A percentile compares a stretch with the other conserved stretches of the same genome.
These are phyloP conservation scores for Pseudogymnoascus sp. DNA, from an alignment of 2,329 filamentous ascomycete species.

Conservation along the genomic window DNA sequence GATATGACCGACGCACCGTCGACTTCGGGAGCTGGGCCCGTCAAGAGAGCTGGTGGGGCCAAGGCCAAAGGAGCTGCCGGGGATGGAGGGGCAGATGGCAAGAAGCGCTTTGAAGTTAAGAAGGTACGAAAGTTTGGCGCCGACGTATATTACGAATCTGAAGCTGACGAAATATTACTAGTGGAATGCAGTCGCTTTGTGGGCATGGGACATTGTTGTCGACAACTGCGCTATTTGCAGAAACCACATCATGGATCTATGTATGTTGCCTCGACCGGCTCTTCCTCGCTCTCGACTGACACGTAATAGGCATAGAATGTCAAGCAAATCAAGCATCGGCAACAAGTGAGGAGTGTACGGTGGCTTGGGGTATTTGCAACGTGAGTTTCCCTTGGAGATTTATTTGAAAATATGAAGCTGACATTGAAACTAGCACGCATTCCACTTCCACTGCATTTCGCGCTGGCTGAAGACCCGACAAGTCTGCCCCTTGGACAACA, in stretches of 20 bases:
- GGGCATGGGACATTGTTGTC: constrained; percentile 99
- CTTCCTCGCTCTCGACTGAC: constrained; percentile 16
- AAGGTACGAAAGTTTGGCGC: constrained; percentile 54
- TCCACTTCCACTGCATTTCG: constrained; percentile 99
- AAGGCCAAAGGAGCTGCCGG: constrained; percentile 37
- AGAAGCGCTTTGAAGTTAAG: constrained; percentile 98
- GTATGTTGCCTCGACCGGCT: constrained; percentile 41
- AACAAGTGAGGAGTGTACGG: constrained; percentile 95
- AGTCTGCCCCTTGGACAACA: constrained; percentile 93
- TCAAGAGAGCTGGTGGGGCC: constrained; percentile 43
- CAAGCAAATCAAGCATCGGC: constrained; percentile 97
- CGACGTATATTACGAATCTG: background rate
- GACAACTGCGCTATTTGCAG: constrained; percentile 99
- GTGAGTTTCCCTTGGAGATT: constrained; percentile 44
- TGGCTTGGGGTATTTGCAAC: constrained; percentile 98
- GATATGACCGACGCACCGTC: constrained; percentile 85
- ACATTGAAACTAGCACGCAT: constrained; percentile 64
- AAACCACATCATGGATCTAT: constrained; percentile 99
- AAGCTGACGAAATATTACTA: constrained; percentile 31
- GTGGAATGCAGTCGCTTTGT: constrained; percentile 98
- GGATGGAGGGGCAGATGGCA: constrained; percentile 53
- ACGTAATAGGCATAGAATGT: constrained; percentile 73
- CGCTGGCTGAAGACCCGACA: constrained; percentile 99
- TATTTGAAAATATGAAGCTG: constrained; percentile 10
- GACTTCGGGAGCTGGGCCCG: constrained; percentile 38